These are phyloP conservation scores for Teratosphaeria viscida DNA, from an alignment of 2,329 filamentous ascomycete species.

Conservation along the genomic window DNA sequence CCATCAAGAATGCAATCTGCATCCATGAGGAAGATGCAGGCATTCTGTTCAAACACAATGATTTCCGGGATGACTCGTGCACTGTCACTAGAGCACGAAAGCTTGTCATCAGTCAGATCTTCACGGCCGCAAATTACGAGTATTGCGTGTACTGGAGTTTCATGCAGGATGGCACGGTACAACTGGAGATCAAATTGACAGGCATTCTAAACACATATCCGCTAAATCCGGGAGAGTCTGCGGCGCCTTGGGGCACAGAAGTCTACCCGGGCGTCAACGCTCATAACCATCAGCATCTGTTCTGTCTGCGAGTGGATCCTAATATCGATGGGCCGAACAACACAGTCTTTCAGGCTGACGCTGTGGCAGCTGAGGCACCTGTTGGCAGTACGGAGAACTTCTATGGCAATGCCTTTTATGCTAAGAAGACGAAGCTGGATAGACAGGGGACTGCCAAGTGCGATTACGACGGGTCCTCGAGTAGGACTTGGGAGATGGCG, in stretches of 20 bases:
- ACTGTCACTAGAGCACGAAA: slow-evolving; percentile 81
- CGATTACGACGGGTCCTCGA: slow-evolving; percentile 71
- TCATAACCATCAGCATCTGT: slow-evolving; percentile 92
- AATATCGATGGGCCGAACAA: slow-evolving; percentile 81
- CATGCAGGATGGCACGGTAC: slow-evolving; percentile 83
- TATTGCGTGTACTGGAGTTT: slow-evolving; percentile 83
- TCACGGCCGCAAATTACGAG: slow-evolving; percentile 93
- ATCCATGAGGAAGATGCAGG: slow-evolving; percentile 90
- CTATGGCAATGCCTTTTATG: slow-evolving; percentile 85
- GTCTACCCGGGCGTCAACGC: slow-evolving; percentile 88
- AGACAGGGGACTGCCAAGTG: slow-evolving; percentile 59
- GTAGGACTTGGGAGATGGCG: slow-evolving; percentile 80
- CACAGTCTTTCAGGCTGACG: slow-evolving; percentile 75
- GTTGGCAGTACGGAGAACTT: slow-evolving; percentile 74
- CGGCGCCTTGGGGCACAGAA: slow-evolving; percentile 79
- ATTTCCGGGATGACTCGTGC: slow-evolving; percentile 81
- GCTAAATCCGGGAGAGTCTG: slow-evolving; percentile 70
- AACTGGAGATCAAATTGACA: slow-evolving; percentile 81
- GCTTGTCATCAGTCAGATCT: slow-evolving; percentile 80
- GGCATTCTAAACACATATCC: slow-evolving; percentile 88
- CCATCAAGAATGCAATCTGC: slow-evolving; percentile 88
- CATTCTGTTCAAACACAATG: slow-evolving; percentile 78
- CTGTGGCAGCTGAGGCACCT: slow-evolving; percentile 57
- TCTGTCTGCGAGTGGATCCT: slow-evolving; percentile 78
- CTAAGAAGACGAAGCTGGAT: slow-evolving; percentile 67